phyloP scores from a whole-genome alignment of 2,329 filamentous ascomycete species.

The Aspergillus flavus region DNA sequence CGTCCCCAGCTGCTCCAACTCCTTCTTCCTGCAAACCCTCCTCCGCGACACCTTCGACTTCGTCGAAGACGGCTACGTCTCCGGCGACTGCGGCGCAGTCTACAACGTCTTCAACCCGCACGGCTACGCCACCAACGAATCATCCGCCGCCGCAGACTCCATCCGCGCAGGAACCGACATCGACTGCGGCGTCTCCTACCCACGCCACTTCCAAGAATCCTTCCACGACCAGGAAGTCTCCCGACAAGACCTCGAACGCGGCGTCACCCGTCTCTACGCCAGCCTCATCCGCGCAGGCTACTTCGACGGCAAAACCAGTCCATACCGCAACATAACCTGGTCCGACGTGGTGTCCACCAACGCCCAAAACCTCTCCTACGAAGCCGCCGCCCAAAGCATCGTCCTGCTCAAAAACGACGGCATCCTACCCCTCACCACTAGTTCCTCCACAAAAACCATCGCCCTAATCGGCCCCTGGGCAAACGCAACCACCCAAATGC shows the following conservation, averaged over 20 bases:
- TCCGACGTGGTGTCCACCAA: slow-evolving; percentile 58
- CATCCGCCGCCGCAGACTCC: slow-evolving; percentile 51
- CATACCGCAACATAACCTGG: slow-evolving; percentile 57
- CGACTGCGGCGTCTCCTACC: slow-evolving; percentile 55
- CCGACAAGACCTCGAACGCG: slow-evolving; percentile 49
- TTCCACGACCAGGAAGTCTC: slow-evolving; percentile 49
- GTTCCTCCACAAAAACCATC: slow-evolving; percentile 37
- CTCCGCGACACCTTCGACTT: slow-evolving; percentile 69
- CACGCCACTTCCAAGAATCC: slow-evolving; percentile 48
- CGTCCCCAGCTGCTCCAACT: slow-evolving; percentile 64
- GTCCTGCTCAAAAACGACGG: slow-evolving; percentile 58
- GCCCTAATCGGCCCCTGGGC: slow-evolving; percentile 63
- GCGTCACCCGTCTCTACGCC: slow-evolving; percentile 53
- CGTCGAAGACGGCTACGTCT: slow-evolving; percentile 62
- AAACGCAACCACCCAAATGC: slow-evolving; percentile 59
- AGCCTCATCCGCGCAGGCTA: slow-evolving; percentile 55
- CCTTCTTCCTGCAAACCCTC: slow-evolving; percentile 64
- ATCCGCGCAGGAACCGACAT: slow-evolving; percentile 57
- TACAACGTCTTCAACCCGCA: slow-evolving; percentile 61
- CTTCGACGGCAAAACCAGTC: slow-evolving; percentile 50
- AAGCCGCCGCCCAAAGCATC: slow-evolving; percentile 53
- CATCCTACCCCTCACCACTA: slow-evolving; percentile 44
- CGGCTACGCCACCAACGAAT: slow-evolving; percentile 48
- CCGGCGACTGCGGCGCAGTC: slow-evolving; percentile 67
- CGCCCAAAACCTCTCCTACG: slow-evolving; percentile 58